These are phyloP conservation scores for Penicillium sp. DNA, from an alignment of 2,329 filamentous ascomycete species.

Conservation along the genomic window DNA sequence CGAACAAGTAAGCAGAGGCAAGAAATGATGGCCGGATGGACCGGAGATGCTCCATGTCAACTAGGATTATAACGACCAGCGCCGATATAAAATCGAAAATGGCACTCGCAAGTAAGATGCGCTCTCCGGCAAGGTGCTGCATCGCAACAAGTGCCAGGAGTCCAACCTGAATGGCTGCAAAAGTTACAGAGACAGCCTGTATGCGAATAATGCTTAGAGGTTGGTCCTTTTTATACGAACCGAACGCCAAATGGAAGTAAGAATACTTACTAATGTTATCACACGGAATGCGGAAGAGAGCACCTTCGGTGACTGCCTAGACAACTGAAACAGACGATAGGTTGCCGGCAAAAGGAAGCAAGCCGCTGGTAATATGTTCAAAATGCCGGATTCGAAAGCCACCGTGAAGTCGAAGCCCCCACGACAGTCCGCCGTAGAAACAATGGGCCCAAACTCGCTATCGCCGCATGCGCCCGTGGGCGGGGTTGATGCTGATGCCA, in stretches of 20 bases:
- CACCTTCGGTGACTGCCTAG: slow-evolving; percentile 11
- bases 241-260: neutral
- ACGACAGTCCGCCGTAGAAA: slow-evolving; percentile 8
- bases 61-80: slow-evolving; percentile 13
- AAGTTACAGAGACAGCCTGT: neutral
- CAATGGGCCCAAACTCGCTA: slow-evolving; percentile 7
- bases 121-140: neutral
- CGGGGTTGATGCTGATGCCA: neutral
- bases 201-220: neutral
- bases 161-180: slow-evolving; percentile 1
- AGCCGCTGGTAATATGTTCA: slow-evolving; percentile 7
- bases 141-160: slow-evolving; percentile 3
- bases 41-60: slow-evolving; percentile 24
- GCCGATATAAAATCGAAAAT: slow-evolving; percentile 18
- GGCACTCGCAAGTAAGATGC: neutral
- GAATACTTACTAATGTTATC: neutral
- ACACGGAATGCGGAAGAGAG: slow-evolving; percentile 6
- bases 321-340: slow-evolving; percentile 13
- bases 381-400: slow-evolving; percentile 11
- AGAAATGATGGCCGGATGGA: slow-evolving; percentile 29
- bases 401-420: slow-evolving; percentile 19
- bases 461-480: neutral
- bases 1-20: slow-evolving; percentile 39
- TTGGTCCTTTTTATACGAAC: neutral
- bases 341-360: slow-evolving; percentile 9